Percentiles rank a stretch among this genome's conserved stretches.
phyloP scores from a whole-genome alignment of 441 rosid genomes.

The Eutrema salsugineum region DNA sequence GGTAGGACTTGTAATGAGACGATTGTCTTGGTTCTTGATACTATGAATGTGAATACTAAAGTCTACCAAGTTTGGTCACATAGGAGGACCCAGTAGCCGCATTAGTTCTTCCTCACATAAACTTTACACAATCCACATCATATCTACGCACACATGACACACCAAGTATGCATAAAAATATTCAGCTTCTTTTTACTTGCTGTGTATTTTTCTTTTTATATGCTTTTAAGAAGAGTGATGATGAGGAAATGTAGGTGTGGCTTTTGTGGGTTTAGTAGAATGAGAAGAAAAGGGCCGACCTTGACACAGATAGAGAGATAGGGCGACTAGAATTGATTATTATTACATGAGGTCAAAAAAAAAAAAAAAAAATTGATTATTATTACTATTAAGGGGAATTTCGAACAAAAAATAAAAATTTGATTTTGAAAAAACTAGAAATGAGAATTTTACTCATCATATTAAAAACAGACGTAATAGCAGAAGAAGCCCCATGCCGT shows the following conservation, averaged over 20 bases:
- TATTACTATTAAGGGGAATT: not conserved
- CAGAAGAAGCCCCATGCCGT: constrained; percentile 19
- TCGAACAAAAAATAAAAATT: not conserved
- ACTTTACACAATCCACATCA: constrained; percentile 24
- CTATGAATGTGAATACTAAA: constrained; percentile 17
- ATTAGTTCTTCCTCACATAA: not conserved
- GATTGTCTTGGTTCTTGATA: constrained; percentile 7
- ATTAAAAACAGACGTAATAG: constrained; percentile 5
- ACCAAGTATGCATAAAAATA: not conserved
- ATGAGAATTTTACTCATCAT: constrained; percentile 10
- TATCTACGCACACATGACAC: constrained; percentile 33
- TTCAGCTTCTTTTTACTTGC: not conserved
- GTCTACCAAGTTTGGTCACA: constrained; percentile 21
- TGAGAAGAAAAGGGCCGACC: constrained; percentile 49
- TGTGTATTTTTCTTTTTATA: not conserved
- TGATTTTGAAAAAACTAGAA: not conserved
- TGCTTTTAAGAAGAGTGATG: constrained; percentile 23
- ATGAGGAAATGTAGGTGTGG: constrained; percentile 33
- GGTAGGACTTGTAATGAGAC: not conserved
- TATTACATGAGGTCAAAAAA: no score
- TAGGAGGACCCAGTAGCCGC: constrained; percentile 19
- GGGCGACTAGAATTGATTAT: constrained; percentile 21
- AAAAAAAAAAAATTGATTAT: not conserved
- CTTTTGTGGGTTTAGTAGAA: constrained; percentile 43
- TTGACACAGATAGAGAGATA: constrained; percentile 17